These are phyloP conservation scores for Closterium sp. DNA, from an alignment of 139 green algal species.

Conservation along the genomic window DNA sequence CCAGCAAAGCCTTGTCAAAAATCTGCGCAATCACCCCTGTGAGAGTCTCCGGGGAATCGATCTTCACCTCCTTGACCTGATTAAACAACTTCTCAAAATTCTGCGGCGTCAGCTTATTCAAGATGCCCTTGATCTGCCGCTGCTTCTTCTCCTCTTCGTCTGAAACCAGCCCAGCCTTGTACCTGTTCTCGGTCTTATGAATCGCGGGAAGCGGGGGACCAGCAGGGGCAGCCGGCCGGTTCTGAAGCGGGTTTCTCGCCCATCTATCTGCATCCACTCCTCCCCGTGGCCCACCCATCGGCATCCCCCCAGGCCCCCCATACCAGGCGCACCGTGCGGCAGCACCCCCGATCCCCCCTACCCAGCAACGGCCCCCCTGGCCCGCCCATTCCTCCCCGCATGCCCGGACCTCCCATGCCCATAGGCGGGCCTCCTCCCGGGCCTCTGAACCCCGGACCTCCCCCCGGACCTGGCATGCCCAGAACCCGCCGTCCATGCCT, in stretches of 20 bases:
- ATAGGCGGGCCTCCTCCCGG: neutral
- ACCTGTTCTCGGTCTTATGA: constrained; percentile 55
- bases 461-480: neutral
- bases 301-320: neutral
- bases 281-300: neutral
- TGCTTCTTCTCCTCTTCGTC: constrained; percentile 90
- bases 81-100: constrained; percentile 90
- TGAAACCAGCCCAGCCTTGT: constrained; percentile 37
- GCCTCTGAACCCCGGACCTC: neutral
- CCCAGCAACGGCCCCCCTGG: neutral
- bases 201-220: constrained; percentile 33
- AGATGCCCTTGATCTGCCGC: constrained; percentile 82
- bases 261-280: constrained; percentile 47
- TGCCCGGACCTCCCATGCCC: neutral
- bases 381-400: neutral
- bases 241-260: constrained; percentile 22
- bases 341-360: neutral
- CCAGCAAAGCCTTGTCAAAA: constrained; percentile 97
- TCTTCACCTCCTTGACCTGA: constrained; percentile 80
- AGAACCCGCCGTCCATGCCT: neutral
- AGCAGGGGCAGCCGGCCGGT: neutral
- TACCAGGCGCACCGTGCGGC: neutral
- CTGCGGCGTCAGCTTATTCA: constrained; percentile 98
- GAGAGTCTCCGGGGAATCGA: constrained; percentile 77
- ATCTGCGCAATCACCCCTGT: constrained; percentile 82